Conservation (phyloP, 805 yeast species). For the Candida sakaeoensis region DNA sequence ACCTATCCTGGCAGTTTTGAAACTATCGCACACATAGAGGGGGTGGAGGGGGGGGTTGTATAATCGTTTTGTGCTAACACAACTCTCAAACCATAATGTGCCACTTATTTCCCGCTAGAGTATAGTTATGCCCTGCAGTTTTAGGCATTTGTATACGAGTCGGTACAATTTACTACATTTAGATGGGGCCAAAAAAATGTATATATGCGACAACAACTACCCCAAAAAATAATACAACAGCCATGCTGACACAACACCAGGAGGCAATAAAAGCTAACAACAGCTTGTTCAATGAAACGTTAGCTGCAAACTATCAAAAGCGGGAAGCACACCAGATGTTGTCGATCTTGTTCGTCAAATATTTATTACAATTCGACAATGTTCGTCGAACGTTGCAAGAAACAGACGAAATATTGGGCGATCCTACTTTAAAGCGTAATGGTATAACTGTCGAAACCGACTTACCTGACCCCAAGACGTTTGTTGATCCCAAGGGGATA, state of each 20-base stretch:
- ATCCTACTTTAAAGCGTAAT: slow-evolving; percentile 11
- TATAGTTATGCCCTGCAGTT: no score
- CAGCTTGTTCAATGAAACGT: slow-evolving; percentile 14
- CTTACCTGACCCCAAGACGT: slow-evolving; percentile 14
- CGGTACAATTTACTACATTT: no score
- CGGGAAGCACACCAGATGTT: slow-evolving; percentile 15
- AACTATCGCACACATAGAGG: no score
- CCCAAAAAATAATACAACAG: background rate
- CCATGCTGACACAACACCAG: slow-evolving; percentile 14
- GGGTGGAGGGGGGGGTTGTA: no score
- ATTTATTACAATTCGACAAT: slow-evolving; percentile 15
- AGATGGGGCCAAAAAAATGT: no score
- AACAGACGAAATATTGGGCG: slow-evolving; percentile 13
- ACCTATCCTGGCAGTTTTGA: no score
- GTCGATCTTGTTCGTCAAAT: slow-evolving; percentile 17
- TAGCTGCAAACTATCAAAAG: slow-evolving; percentile 21
- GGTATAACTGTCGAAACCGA: slow-evolving; percentile 11
- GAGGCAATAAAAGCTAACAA: slow-evolving; percentile 23
- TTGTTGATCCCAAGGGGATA: slow-evolving; percentile 11
- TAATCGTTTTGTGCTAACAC: no score
- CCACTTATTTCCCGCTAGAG: no score
- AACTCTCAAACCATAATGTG: no score
- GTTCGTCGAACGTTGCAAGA: slow-evolving; percentile 13
- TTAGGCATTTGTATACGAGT: no score
- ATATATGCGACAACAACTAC: no score